Evolutionary conservation across 169 alveolate species (phyloP), one percentile per base, ranked within the genome.

Genomic region (Cryptosporidium viatorum): DNA sequence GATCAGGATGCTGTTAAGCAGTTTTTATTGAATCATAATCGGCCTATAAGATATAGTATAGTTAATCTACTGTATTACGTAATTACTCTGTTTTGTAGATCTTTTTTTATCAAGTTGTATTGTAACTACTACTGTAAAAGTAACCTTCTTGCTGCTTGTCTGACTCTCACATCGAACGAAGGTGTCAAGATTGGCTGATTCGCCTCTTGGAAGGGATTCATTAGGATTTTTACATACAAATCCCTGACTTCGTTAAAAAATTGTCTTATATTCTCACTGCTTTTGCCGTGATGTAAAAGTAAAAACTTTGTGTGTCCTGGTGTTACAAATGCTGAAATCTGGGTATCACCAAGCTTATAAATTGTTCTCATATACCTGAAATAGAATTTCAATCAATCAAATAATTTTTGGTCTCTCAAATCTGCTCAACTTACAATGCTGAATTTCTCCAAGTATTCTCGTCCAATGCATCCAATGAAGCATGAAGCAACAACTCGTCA

Each of bases 161-260:
- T 80, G 43, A 80, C 75, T 62, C 75, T 80, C n/a, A 80, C 67
- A 48, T 80, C 89, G 35, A 80, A 80, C 6, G 89, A 62, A 10
- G 89, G 89, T 12, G 89, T 65, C 21, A 80, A 48, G 4, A 80
- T 80, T n/a, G 89, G 89, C 59, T 80, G 89, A 29, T 80, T 80
- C 26, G 80, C 89, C 48, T 80, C 89, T 31, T 80, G 89, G 50
- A 80, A 80, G 7, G 89, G 89, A 37, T 80, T 80, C 75, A 80
- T 62, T 12, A 80, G 43, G 7, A 65, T 73, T 26, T 80, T 80
- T 18, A 80, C 89, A 18, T 80, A 80, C 59, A 80, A 37, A 80
- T 80, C 74, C 39, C 89, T 80, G 10, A 65, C 89, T 45, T 80
- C 89, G 29, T 62, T 80, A 65, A 80, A 80, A 41, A 80, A 80